Base-by-base conservation (phyloP, 352 stramenopile species). In the Aphanomyces invadans region DNA sequence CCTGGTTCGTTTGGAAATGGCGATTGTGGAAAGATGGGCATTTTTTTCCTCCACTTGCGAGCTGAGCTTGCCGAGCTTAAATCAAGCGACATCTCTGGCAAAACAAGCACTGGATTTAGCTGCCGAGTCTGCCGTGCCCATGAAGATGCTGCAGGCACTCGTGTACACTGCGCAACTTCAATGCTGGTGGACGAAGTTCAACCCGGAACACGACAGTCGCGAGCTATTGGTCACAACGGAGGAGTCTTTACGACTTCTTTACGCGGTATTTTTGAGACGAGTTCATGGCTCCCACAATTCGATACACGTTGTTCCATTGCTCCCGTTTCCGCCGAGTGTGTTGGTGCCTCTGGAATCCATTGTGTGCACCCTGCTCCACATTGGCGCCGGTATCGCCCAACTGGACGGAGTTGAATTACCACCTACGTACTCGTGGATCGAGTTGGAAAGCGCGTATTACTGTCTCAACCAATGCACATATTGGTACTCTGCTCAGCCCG, bases 201-300 rank as follows among this genome's bases (percentile, higher is more conserved):
- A 39, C 32, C 46, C 36, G 3, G 21, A 23, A 23, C 7, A 28
- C n/a, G 39, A 52, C 36, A 1, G n/a, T 9, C n/a, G 7, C 36
- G 59, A 65, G 25, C 17, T 65, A 4, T 26, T 28, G 28, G 15
- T 4, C 12, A 21, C 48, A 4, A 92, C 81, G 80, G 84, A 95
- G 25, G 79, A 95, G 68, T 81, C 79, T 7, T 78, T 91, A 42
- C 78, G 79, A 49, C 61, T 91, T 21, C 72, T 92, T 53, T 88
- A 92, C 28, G 80, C 79, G 0, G 80, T 92, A 0, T 95, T 88
- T 60, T 78, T 95, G 15, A 80, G 84, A 4, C 81, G 82, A 3
- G 83, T 93, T 3, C 17, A 33, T 11, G 49, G 49, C 25, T n/a
- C 25, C 4, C 17, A 32, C n/a, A 4, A 33, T 23, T 59, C 60